Evolutionary conservation across 768 basidiomycete species (phyloP).

Genomic region (Lentinula raphanica): DNA sequence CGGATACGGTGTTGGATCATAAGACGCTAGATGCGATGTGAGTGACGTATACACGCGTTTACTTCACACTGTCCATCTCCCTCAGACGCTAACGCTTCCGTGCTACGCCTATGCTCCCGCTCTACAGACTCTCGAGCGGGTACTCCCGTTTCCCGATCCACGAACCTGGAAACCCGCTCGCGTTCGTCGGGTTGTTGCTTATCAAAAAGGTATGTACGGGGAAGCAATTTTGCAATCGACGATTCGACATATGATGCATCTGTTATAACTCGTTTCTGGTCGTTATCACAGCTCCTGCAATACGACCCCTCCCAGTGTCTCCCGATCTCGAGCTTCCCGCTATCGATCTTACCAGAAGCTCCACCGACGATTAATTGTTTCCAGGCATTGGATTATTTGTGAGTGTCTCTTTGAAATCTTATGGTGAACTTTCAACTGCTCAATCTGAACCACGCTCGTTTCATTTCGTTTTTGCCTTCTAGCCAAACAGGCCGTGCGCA

Average conservation of each 20-base stretch:
- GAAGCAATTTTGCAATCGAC: too few species aligned
- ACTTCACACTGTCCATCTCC: too few species aligned
- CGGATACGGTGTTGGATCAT: slow-evolving; percentile 77
- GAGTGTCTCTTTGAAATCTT: slow-evolving; percentile 21
- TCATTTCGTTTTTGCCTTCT: too few species aligned
- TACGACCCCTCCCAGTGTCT: slow-evolving; percentile 83
- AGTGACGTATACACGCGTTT: too few species aligned
- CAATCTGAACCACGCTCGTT: not conserved
- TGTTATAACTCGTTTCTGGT: too few species aligned
- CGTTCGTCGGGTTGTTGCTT: slow-evolving; percentile 79
- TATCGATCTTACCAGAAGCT: slow-evolving; percentile 88
- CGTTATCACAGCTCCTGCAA: slow-evolving; percentile 57
- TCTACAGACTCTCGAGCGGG: slow-evolving; percentile 62
- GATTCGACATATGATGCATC: too few species aligned
- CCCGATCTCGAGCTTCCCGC: slow-evolving; percentile 67
- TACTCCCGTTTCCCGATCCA: slow-evolving; percentile 94
- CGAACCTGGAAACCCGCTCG: slow-evolving; percentile 55
- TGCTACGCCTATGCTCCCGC: not conserved
- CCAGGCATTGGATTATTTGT: slow-evolving; percentile 94
- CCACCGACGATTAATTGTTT: slow-evolving; percentile 86
- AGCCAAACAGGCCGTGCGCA: slow-evolving; percentile 95
- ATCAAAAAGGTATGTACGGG: slow-evolving; percentile 81
- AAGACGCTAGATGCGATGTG: slow-evolving; percentile 72
- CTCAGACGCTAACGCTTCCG: too few species aligned
- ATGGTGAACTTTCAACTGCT: too few species aligned